phyloP scores from a whole-genome alignment of 495 filamentous ascomycete species.

The Opeltia flavorubescens region DNA sequence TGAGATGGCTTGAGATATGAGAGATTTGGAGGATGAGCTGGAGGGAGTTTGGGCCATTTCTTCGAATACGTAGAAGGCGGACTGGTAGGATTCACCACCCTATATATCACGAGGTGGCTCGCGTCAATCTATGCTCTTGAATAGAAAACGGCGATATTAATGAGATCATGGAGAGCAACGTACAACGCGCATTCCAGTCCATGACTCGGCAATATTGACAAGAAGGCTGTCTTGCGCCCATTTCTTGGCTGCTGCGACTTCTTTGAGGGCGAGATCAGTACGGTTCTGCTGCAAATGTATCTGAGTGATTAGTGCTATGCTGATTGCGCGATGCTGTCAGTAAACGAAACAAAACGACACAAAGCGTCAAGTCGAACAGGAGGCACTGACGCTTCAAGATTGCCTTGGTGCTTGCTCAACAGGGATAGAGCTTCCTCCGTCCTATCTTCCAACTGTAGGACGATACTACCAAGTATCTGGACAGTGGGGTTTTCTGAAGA shows the following conservation, averaged over 20 bases:
- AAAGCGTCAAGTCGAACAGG: background rate
- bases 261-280: constrained; percentile 76
- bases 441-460: constrained; percentile 62
- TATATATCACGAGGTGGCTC: too few species aligned
- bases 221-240: constrained; percentile 93
- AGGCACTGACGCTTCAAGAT: constrained; percentile 60
- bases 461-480: constrained; percentile 63
- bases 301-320: constrained; percentile 66
- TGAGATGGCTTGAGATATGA: constrained; percentile 78
- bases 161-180: constrained; percentile 25
- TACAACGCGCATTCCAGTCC: constrained; percentile 83
- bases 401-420: constrained; percentile 69
- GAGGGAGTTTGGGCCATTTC: constrained; percentile 81
- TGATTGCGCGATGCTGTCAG: constrained; percentile 14
- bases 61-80: constrained; percentile 95
- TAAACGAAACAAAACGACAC: background rate
- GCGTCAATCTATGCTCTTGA: too few species aligned
- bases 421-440: constrained; percentile 71
- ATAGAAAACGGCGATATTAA: constrained; percentile 3
- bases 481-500: constrained; percentile 64
- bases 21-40: constrained; percentile 42
- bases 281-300: constrained; percentile 87
- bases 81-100: constrained; percentile 94
- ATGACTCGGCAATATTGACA: constrained; percentile 89
- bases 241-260: constrained; percentile 74